A percentile compares a stretch with the other conserved stretches of the same genome.
phyloP scores from a whole-genome alignment of 768 basidiomycete genomes.

The Auricularia auricula-judae region DNA sequence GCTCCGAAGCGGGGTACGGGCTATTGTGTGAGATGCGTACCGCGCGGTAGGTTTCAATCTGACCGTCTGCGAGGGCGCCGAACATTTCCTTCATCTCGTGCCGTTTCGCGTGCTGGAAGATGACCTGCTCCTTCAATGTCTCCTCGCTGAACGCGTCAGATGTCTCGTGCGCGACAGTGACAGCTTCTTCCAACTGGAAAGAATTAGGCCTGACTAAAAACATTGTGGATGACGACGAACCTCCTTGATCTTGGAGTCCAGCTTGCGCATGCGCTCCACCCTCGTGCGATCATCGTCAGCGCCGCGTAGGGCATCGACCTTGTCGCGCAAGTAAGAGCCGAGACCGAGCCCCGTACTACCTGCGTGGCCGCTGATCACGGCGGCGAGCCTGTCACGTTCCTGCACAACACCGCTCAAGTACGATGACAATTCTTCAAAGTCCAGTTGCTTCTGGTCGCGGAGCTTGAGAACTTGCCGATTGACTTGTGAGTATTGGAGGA shows the following conservation, averaged over 20 bases:
- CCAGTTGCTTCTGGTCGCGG: conserved; percentile 96
- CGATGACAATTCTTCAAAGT: conserved; percentile 93
- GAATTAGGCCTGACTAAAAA: not conserved
- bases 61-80: conserved; percentile 78
- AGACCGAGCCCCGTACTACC: conserved; percentile 77
- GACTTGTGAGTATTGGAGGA: conserved; percentile 87
- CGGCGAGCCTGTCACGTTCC: conserved; percentile 87
- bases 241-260: conserved; percentile 94
- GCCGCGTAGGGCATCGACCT: conserved; percentile 83
- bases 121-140: conserved; percentile 78
- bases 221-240: conserved; percentile 28
- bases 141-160: conserved; percentile 95
- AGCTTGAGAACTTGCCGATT: conserved; percentile 91
- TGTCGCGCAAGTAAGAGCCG: conserved; percentile 82
- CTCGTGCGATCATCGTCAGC: conserved; percentile 88
- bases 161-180: conserved; percentile 88
- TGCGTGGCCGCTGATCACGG: conserved; percentile 80
- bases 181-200: conserved; percentile 84
- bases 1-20: too few species aligned
- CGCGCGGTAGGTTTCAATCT: conserved; percentile 89
- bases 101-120: conserved; percentile 86
- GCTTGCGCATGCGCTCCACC: conserved; percentile 85
- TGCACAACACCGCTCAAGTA: conserved; percentile 88
- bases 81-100: conserved; percentile 97
- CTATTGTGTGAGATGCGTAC: conserved; percentile 27